Conservation (phyloP, 345 rosid species). For the Geranium rotundifolium region DNA sequence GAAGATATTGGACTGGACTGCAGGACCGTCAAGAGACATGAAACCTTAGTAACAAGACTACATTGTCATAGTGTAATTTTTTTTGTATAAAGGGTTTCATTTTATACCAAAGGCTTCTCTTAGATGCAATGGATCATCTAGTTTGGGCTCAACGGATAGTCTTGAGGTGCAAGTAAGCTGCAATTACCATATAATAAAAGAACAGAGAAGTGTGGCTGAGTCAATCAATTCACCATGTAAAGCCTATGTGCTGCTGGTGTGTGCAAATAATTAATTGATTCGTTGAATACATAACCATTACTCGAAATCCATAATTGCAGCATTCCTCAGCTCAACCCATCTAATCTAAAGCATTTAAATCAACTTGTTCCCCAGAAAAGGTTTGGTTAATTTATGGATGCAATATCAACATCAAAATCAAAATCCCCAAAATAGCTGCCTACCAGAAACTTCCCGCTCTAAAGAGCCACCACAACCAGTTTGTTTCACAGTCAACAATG, state of each 20-base stretch:
- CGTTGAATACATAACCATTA: neutral
- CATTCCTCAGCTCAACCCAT: neutral
- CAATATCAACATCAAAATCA: neutral
- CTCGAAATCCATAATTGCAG: neutral
- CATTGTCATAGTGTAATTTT: too few relatives aligned
- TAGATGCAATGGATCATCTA: too few relatives aligned
- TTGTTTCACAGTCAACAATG: neutral
- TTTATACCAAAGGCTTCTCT: too few relatives aligned
- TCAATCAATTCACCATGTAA: too few relatives aligned
- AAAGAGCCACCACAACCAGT: neutral
- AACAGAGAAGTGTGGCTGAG: too few relatives aligned
- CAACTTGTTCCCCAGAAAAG: neutral
- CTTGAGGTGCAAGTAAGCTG: too few relatives aligned
- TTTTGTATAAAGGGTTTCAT: too few relatives aligned
- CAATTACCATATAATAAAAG: too few relatives aligned
- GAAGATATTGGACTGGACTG: conserved; percentile 79
- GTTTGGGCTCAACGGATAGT: too few relatives aligned
- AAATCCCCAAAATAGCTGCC: neutral
- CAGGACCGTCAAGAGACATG: conserved; percentile 70
- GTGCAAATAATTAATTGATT: neutral
- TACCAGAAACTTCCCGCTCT: neutral
- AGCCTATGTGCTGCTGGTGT: too few relatives aligned
- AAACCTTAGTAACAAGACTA: conserved; percentile 31
- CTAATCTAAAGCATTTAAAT: neutral
- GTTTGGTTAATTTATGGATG: neutral